Evolutionary conservation across 179 eudicot species (phyloP).

Genomic region (Nepenthes alata): DNA sequence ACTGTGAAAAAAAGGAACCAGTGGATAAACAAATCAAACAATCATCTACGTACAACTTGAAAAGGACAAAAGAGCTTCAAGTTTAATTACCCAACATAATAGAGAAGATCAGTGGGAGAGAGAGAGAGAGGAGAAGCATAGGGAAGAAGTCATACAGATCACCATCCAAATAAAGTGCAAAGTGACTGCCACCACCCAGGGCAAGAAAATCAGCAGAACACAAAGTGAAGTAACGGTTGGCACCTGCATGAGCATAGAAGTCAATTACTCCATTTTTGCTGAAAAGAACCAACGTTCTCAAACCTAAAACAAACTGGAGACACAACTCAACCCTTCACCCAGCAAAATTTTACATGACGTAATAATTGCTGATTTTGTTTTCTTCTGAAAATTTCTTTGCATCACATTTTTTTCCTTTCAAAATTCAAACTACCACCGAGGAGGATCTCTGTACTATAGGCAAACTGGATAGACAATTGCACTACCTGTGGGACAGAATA

Average conservation of each 20-base stretch:
- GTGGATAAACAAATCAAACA: neutral
- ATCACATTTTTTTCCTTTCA: too few species aligned
- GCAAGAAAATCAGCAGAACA: constrained; percentile 82
- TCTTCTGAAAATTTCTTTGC: too few species aligned
- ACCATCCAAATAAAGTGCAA: constrained; percentile 78
- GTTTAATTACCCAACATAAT: neutral
- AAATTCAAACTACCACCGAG: too few species aligned
- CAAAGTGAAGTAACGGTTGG: constrained; percentile 79
- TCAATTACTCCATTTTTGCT: constrained; percentile 7
- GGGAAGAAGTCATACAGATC: constrained; percentile 61
- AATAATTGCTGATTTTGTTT: too few species aligned
- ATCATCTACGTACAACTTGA: neutral
- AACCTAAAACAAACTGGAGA: neutral
- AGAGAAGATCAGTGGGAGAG: neutral
- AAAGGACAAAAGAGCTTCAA: neutral
- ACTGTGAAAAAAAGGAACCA: constrained; percentile 16
- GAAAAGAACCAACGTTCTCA: neutral
- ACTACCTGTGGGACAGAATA: constrained; percentile 82
- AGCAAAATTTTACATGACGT: too few species aligned
- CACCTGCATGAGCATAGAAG: constrained; percentile 36
- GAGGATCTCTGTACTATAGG: neutral
- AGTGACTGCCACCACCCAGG: constrained; percentile 83
- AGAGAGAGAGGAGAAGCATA: neutral
- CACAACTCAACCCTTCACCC: too few species aligned
- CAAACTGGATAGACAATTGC: neutral